Evolutionary conservation across 805 yeast species (phyloP).

Genomic region (Grigorovia humatica): DNA sequence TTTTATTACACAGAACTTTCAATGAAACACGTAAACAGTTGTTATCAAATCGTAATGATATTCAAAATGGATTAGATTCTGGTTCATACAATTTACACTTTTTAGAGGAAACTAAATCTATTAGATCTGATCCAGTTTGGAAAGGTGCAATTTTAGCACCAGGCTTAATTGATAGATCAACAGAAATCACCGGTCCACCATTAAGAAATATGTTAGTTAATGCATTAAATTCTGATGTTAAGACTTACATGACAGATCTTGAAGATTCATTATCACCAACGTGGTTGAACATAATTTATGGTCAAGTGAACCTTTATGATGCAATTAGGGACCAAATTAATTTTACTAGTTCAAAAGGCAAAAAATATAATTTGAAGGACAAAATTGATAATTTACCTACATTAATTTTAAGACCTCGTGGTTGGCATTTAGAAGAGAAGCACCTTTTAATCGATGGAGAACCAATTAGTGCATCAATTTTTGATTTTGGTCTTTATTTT

Average conservation of each 20-base stretch:
- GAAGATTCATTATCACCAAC: slow-evolving; percentile 82
- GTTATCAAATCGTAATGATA: slow-evolving; percentile 49
- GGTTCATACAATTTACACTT: slow-evolving; percentile 51
- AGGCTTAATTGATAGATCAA: slow-evolving; percentile 64
- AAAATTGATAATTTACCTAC: slow-evolving; percentile 43
- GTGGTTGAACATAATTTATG: slow-evolving; percentile 69
- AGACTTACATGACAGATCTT: slow-evolving; percentile 79
- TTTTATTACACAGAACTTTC: slow-evolving; percentile 64
- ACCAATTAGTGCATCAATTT: slow-evolving; percentile 66
- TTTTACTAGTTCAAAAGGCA: slow-evolving; percentile 33
- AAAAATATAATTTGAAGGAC: slow-evolving; percentile 43
- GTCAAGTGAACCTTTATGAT: slow-evolving; percentile 70
- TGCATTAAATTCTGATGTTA: slow-evolving; percentile 68
- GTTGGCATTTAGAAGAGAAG: slow-evolving; percentile 75
- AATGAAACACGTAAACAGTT: slow-evolving; percentile 49
- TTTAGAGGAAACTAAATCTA: slow-evolving; percentile 55
- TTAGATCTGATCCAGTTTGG: slow-evolving; percentile 68
- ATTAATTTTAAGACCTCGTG: slow-evolving; percentile 76
- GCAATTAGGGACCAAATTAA: slow-evolving; percentile 61
- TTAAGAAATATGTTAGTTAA: slow-evolving; percentile 76
- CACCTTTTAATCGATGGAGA: slow-evolving; percentile 65
- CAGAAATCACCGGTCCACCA: slow-evolving; percentile 80
- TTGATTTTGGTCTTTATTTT: slow-evolving; percentile 72
- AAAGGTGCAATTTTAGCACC: slow-evolving; percentile 64
- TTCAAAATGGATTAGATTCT: slow-evolving; percentile 49